Conservation (phyloP, 1,284 basidiomycete genomes). For the Termitomyces sp. region DNA sequence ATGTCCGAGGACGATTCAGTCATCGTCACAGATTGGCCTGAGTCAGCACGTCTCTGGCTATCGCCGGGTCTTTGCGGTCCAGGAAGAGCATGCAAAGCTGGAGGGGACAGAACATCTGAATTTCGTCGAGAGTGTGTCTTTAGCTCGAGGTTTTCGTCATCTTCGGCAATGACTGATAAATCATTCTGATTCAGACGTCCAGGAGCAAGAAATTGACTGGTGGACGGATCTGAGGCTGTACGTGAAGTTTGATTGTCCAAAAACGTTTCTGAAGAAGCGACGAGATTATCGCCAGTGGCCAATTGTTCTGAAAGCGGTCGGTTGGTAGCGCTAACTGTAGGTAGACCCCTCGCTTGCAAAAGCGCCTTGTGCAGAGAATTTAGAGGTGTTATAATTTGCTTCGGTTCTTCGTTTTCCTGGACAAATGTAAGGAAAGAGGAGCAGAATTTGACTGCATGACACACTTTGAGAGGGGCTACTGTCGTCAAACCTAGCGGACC, state of each 20-base stretch:
- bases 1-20: conserved; percentile 25
- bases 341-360: conserved; percentile 31
- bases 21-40: neutral
- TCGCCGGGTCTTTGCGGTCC: neutral
- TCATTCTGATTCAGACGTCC: conserved; percentile 30
- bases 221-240: neutral
- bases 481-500: conserved; percentile 42
- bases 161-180: conserved; percentile 68
- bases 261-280: neutral
- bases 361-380: conserved; percentile 50
- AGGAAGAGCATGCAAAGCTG: neutral
- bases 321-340: neutral
- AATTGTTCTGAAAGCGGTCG: neutral
- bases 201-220: conserved; percentile 5
- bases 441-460: conserved; percentile 13
- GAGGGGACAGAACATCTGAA: neutral
- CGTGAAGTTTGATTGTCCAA: neutral
- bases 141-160: conserved; percentile 51
- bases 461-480: conserved; percentile 44
- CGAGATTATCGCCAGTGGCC: neutral
- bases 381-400: conserved; percentile 36
- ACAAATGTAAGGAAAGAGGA: neutral
- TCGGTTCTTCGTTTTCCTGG: conserved; percentile 3
- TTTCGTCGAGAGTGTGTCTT: conserved; percentile 23
- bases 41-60: neutral